Evolutionary conservation across 352 stramenopile species (phyloP), one percentile per base, ranked within the genome.

Genomic region (Phytophthora hybrid): DNA sequence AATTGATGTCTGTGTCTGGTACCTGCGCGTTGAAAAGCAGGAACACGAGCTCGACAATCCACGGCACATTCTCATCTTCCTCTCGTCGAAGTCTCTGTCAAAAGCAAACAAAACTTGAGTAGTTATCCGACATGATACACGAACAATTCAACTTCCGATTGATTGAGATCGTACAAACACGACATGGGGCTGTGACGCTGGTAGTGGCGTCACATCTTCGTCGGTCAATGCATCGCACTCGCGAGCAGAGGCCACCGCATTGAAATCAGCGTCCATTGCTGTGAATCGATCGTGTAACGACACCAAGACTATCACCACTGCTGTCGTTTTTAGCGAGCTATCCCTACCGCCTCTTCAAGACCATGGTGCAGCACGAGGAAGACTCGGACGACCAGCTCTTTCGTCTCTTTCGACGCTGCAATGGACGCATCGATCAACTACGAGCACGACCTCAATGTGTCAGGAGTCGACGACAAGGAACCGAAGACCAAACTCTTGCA

Each of bases 21-120:
- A 85, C 78, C 64, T 90, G 83, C n/a, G 80, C 79, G 32, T 88
- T 86, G 51, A 90, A 88, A 37, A 88, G 73, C 26, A 87, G 71
- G 41, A 83, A 83, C 4, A 79, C 77, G 26, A 87, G 53, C 69
- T 90, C 83, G 6, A 81, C 73, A 68, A 87, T 73, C 83, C 83
- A 90, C 41, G 69, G 66, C 31, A 67, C 69, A 29, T 57, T 54
- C 5, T 79, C 74, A 31, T 83, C 78, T 47, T 70, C 57, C 31
- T 73, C 74, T 60, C 77, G 73, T 55, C 76, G 73, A 39, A 87
- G 69, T 66, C 76, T 73, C 78, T 87, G 39, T 1, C 57, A 8
- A 49, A 32, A 56, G 11, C 9, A 54, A 44, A 32, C 4, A 44
- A 11, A 18, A 16, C 37, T 16, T 44, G 2, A 44, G 37, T 16